A percentile compares a stretch with the other conserved stretches of the same genome.
These are phyloP conservation scores for Trypanosoma melophagium DNA, from an alignment of 208 protist species.

Conservation along the genomic window DNA sequence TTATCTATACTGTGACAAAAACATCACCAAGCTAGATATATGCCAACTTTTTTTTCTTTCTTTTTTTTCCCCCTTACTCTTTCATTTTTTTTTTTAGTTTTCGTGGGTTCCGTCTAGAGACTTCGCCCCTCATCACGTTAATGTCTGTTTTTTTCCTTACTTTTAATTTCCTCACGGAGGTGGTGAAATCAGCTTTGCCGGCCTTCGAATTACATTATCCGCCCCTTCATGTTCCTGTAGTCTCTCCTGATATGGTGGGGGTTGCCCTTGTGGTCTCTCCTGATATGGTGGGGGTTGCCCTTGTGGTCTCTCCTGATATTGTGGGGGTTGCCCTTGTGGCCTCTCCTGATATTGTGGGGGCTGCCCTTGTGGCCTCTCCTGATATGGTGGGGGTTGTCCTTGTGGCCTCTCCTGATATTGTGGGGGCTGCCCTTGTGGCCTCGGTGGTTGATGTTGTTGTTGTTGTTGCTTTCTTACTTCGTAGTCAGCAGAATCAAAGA, in stretches of 20 bases:
- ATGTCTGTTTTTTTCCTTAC: background rate
- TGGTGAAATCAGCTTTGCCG: too few relatives aligned
- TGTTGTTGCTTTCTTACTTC: slow-evolving; percentile 79
- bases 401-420: background rate
- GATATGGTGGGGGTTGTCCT: background rate
- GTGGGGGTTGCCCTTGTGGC: background rate
- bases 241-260: background rate
- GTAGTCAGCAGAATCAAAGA: slow-evolving; percentile 89
- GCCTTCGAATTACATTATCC: background rate
- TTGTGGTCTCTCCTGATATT: background rate
- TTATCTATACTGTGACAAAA: too few relatives aligned
- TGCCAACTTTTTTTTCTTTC: slow-evolving; percentile 14
- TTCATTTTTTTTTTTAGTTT: background rate
- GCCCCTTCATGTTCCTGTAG: background rate
- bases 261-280: background rate
- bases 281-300: background rate
- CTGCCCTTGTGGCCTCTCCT: background rate
- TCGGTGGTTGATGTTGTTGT: slow-evolving; percentile 13
- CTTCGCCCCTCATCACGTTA: background rate
- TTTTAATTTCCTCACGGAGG: background rate
- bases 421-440: slow-evolving; percentile 11
- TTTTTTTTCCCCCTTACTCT: background rate
- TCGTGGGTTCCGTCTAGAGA: background rate
- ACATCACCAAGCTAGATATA: background rate
- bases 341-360: background rate